phyloP scores from a whole-genome alignment of 2,329 filamentous ascomycete species.

The Penicillium sp. region DNA sequence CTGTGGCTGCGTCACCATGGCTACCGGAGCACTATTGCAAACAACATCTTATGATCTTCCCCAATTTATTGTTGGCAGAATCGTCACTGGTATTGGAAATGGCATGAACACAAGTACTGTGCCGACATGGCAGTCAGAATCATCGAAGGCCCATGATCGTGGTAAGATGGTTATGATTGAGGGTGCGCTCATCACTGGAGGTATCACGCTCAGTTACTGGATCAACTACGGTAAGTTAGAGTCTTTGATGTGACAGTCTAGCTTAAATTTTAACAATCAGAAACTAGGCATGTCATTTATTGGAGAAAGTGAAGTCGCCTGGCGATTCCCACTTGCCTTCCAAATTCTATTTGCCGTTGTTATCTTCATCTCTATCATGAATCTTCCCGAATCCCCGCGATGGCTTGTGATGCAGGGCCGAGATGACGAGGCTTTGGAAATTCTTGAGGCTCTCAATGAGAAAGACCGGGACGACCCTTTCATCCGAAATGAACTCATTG shows the following conservation, averaged over 20 bases:
- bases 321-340: slow-evolving; percentile 60
- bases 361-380: slow-evolving; percentile 50
- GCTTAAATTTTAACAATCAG: not conserved
- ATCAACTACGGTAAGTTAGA: slow-evolving; percentile 46
- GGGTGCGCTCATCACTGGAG: slow-evolving; percentile 53
- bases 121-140: slow-evolving; percentile 49
- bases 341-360: slow-evolving; percentile 59
- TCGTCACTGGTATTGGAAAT: slow-evolving; percentile 54
- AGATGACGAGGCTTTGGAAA: slow-evolving; percentile 54
- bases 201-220: slow-evolving; percentile 53
- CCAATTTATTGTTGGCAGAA: slow-evolving; percentile 54
- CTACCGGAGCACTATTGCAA: slow-evolving; percentile 25
- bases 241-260: not conserved
- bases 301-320: slow-evolving; percentile 48
- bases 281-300: slow-evolving; percentile 50
- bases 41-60: slow-evolving; percentile 25
- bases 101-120: slow-evolving; percentile 57
- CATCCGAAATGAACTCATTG: slow-evolving; percentile 49
- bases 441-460: slow-evolving; percentile 52
- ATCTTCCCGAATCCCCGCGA: slow-evolving; percentile 59
- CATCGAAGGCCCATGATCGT: slow-evolving; percentile 25
- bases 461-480: slow-evolving; percentile 45
- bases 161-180: slow-evolving; percentile 55
- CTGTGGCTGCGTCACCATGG: slow-evolving; percentile 45
- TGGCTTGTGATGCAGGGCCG: slow-evolving; percentile 60